These are phyloP conservation scores for Citrus hindsii DNA, from an alignment of 345 rosid species.

Conservation along the genomic window DNA sequence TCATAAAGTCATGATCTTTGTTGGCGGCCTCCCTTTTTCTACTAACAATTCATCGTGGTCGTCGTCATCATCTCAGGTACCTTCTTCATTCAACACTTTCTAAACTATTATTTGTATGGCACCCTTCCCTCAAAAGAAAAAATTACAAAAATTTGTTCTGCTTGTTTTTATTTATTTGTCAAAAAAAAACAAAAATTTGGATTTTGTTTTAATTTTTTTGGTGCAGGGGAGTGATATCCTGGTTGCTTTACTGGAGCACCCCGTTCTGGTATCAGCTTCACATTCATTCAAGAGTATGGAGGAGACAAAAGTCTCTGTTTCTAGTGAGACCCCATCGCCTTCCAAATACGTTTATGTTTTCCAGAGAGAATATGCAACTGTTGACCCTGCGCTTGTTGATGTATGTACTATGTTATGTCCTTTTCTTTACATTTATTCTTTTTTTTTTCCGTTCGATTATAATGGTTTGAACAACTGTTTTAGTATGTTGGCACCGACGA, in stretches of 20 bases:
- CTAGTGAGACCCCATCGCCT: constrained; percentile 15
- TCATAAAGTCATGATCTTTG: constrained; percentile 35
- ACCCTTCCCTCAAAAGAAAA: too few species aligned
- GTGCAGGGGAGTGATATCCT: constrained; percentile 47
- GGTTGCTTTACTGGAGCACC: constrained; percentile 55
- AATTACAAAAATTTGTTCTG: too few species aligned
- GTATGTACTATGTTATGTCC: constrained; percentile 30
- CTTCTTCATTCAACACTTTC: background rate
- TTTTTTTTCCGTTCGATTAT: too few species aligned
- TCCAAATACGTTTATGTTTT: constrained; percentile 59
- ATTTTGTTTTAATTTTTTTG: background rate
- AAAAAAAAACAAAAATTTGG: too few species aligned
- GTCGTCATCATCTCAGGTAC: constrained; percentile 25
- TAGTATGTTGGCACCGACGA: constrained; percentile 83
- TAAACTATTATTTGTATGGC: too few species aligned
- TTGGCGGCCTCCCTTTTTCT: constrained; percentile 23
- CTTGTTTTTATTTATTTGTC: too few species aligned
- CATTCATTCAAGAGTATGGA: constrained; percentile 41
- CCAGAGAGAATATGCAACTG: constrained; percentile 81
- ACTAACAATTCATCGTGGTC: constrained; percentile 15
- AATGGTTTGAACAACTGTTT: too few species aligned
- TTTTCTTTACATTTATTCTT: too few species aligned
- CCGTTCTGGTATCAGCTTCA: constrained; percentile 46
- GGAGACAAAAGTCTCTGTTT: constrained; percentile 39
- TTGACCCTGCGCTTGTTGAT: constrained; percentile 63